Base-by-base conservation (phyloP, 148 eudicot species). In the Talinum fruticosum region DNA sequence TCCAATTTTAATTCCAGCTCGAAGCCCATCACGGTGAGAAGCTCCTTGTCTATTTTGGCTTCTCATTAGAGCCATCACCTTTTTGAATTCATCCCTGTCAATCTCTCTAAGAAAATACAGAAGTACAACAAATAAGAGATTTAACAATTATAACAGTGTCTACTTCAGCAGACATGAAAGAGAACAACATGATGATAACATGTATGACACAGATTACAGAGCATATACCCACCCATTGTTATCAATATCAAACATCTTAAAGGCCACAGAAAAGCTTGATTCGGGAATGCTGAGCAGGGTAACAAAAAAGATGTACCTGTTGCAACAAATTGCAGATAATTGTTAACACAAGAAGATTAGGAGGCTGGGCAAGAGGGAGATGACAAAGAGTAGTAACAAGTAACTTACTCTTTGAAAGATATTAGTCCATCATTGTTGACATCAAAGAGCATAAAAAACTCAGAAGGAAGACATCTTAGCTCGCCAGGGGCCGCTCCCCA, bases 31-130 rank as follows among this genome's bases (percentile, higher is more conserved):
- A 67, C 86, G 73, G 51, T 94, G 97, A 69, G 79, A 59, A 79
- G 92, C 87, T 32, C 97, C 98, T 87, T 92, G 98, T 84, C 98
- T 89, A 75, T 92, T 90, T 71, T 84, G 87, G 82, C 79, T 75
- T 57, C 94, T 86, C 94, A 90, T 90, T 38, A 85, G 81, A 45
- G 75, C 80, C 91, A 90, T 90, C 28, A 90, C 89, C 71, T 83
- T 82, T 87, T 88, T 90, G 69, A 90, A 90, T 82, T 94, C 98
- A 26, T 86, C 91, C 74, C 86, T 84, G 54, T 89, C 90, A 80
- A 94, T 92, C 84, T 86, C 88, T 45, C 98, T 94, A 53, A n/a
- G 3, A 57, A 65, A 57, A 57, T 8, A 41, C 23, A 71, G 51
- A 30, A 38, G 76, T 29, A 71, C 66, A 79, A 32, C 53, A 26